Base-by-base conservation (phyloP, 768 basidiomycete species). In the Lepiota venenata region DNA sequence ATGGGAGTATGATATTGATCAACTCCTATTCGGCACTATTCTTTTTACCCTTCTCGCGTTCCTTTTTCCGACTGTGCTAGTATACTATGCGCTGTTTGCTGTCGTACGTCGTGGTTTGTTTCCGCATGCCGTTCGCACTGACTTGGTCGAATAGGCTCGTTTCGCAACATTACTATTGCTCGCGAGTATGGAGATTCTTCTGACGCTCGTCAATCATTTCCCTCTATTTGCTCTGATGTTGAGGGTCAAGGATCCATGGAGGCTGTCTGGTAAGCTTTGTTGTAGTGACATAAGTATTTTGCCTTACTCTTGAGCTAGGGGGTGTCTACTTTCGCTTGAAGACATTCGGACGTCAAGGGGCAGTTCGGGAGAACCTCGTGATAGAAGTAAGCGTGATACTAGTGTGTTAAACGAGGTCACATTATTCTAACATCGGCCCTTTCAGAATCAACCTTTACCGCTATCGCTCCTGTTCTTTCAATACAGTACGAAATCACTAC, bases 21-120 rank as follows among this genome's bases (percentile, higher is more conserved):
- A 98, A 64, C 80, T 98, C 2, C 75, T 98, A n/a, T 87, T 98
- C 35, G 96, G 96, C 4, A 95, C 97, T 0, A 85, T 93, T 51
- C 71, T 95, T 47, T 91, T 94, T 73, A 90, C 91, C 0, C 75
- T 93, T 15, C 70, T 91, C 11, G 81, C 87, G 7, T 89, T 95
- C 66, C 70, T 94, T 11, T 82, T 89, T 61, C 89, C 96, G 2
- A 98, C 96, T 0, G 82, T 95, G 3, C 62, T 91, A 29, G 88
- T 86, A 0, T 99, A 97, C 67, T 93, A 97, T 60, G 70, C 82
- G 0, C 71, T 95, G 3, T 98, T 98, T 58, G 87, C 87, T 7
- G 59, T 73, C 65, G 93, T 84, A 52, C 47, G 71, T 63, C 10
- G n/a, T 50, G 18, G 29, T 2, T 53, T 35, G 16, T 39, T 41